Evolutionary conservation across 1,284 basidiomycete genomes (phyloP), one percentile per base, ranked within the genome.

Genomic region (Leccinum solheimii): DNA sequence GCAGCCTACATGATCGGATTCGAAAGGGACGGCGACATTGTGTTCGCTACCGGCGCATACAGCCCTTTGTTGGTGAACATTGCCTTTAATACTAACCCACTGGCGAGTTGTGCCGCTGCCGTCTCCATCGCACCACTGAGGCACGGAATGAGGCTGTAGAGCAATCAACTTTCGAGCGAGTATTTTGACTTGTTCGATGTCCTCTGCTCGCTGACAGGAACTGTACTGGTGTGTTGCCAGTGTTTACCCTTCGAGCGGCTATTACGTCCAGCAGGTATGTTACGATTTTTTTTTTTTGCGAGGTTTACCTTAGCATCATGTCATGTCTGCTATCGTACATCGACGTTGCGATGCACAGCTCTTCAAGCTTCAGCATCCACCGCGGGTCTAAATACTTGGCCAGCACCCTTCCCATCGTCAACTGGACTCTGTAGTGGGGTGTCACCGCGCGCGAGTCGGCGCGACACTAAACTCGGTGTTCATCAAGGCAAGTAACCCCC

Each of bases 1-100:
- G 88, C 86, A 3, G 86, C 85, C 0, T 91, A 86, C 72, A 90
- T 90, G 84, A 88, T 85, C 1, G 88, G 87, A 2, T 71, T 90
- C 5, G 89, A 92, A 72, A 78, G 81, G 45, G 80, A 85, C 65
- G 75, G 76, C 54, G 80, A 83, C 63, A 77, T 84, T 55, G 79
- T 83, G 9, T 90, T 90, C 64, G 86, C 86, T 9, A 82, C 88
- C 0, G 34, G 34, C 13, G 82, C 86, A 2, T 91, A 90, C 73
- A 85, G 86, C 1, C 87, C 87, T 5, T 74, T 90, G 5, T 74
- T 89, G 23, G 80, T 82, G 66, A 84, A 86, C 65, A 78, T 86
- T 19, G 80, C 78, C 53, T 43, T 6, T n/a, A 48, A 21, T 48
- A 23, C 14, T 36, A 14, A 23, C 45, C 21, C 45, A 23, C 13